phyloP scores from a whole-genome alignment of 1,284 basidiomycete species.

The Papiliotrema fonsecae region DNA sequence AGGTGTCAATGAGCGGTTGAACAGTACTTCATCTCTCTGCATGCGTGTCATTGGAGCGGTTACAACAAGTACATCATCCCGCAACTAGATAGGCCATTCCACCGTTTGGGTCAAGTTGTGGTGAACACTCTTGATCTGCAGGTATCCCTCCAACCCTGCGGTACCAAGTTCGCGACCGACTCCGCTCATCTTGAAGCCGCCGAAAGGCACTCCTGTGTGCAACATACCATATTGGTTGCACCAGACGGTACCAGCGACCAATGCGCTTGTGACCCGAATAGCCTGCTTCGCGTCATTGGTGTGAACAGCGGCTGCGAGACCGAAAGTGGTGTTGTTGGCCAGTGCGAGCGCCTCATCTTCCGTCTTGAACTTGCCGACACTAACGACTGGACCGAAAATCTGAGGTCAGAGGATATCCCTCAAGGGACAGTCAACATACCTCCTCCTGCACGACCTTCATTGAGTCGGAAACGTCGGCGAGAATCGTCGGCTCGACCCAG shows the following conservation, averaged over 20 bases:
- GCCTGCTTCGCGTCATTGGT: conserved; percentile 83
- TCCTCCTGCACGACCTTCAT: conserved; percentile 44
- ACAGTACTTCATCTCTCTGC: too few species aligned
- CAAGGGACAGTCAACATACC: conserved; percentile 12
- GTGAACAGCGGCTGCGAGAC: conserved; percentile 81
- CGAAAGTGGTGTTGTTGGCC: conserved; percentile 80
- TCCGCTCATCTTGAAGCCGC: conserved; percentile 81
- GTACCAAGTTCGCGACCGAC: conserved; percentile 81
- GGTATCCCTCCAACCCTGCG: conserved; percentile 77
- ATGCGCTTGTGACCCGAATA: conserved; percentile 71
- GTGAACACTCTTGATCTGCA: conserved; percentile 78
- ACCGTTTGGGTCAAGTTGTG: conserved; percentile 56
- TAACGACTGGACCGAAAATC: conserved; percentile 53
- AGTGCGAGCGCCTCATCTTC: conserved; percentile 56
- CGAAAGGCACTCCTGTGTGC: conserved; percentile 82
- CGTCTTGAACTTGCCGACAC: conserved; percentile 45
- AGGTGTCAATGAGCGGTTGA: too few species aligned
- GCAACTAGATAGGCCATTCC: conserved; percentile 2
- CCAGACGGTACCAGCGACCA: conserved; percentile 80
- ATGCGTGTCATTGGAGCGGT: too few species aligned
- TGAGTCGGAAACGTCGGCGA: conserved; percentile 34
- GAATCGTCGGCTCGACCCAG: conserved; percentile 48
- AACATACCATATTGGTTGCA: conserved; percentile 80
- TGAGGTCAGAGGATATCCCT: conserved; percentile 10
- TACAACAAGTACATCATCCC: too few species aligned